Evolutionary conservation across 805 yeast species (phyloP), one percentile per base, ranked within the genome.

Genomic region (Barnettozyma vustinii): DNA sequence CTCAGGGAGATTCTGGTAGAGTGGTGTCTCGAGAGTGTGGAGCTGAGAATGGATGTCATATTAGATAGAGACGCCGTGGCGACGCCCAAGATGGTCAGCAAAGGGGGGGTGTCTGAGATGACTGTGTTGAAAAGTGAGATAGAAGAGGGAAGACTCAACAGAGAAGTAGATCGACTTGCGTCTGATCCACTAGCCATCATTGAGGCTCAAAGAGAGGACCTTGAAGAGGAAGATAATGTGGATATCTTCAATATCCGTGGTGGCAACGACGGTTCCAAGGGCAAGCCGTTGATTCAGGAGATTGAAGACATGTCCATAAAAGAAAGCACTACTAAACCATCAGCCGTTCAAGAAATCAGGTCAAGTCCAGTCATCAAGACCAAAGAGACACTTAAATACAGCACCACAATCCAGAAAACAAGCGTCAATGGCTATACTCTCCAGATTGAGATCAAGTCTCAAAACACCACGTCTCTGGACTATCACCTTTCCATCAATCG

Each of bases 1-100:
- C 71, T 89, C 48, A 72, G 80, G 51, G 73, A 80, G 42, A 83
- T 89, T 13, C 62, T 87, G 44, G 76, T 85, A 7, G 96, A 88
- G 61, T 88, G 96, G 85, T 84, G 96, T 58, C 63, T 89, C 37
- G 96, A 88, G 60, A 77, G 90, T 10, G 80, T 87, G 3, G 96
- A 88, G 61, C 67, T 82, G 50, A 59, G 75, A 23, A 69, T 67
- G 15, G 69, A 72, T 44, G 62, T 81, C 2, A 64, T 69, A 4
- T 70, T 90, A 16, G 86, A 84, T 48, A 68, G 96, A 46, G 84
- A 83, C 45, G 62, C 62, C 35, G 70, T 80, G 42, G 62, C 79
- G 3, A 69, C 79, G 2, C 97, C 97, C 1, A 87, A 87, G 56
- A 73, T 92, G 80, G 63, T 72, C 10, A 67, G 75, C 44, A 90